Evolutionary conservation across 805 yeast species (phyloP), one percentile per base, ranked within the genome.

Genomic region (Kurtzmaniella cleridarum): DNA sequence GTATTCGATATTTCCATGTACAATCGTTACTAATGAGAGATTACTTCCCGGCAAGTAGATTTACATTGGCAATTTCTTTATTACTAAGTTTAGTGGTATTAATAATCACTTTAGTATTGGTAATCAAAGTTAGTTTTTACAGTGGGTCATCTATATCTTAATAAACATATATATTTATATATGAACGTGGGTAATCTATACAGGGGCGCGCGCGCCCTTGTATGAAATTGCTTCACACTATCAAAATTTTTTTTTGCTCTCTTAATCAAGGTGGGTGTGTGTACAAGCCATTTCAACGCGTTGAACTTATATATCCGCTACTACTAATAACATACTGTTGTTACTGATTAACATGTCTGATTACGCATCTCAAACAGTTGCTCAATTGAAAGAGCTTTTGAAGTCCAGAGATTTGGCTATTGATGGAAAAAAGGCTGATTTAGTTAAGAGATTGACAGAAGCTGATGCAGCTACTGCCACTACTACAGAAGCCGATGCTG

Each of bases 351-450:
- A 5, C 24, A 78, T 78, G 81, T 47, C 77, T 13, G 72, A 71
- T 9, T 82, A 79, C 56, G 55, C 77, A n/a, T 54, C 79, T n/a
- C 72, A 77, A 46, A 82, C 90, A 2, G 96, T 89, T 37, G 79
- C 82, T 14, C 95, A 89, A 66, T 73, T 91, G 60, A 90, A 86
- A 58, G 95, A 84, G 45, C 53, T 76, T 41, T 73, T 91, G 50
- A 81, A 82, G 50, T 61, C 72, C 16, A 79, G 80, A 44, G 84
- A 82, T 1, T 73, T 91, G 36, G 59, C 93, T 2, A 67, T 70
- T 5, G 75, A 75, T 30, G 98, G 98, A 16, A 80, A 86, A 50
- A 91, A 91, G 60, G 79, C 83, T 32, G 96, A 88, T 38, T 65
- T 84, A 48, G 66, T 84, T 41, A 75, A 75, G 12, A 73, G 93